Conservation (phyloP, 2,329 filamentous ascomycete genomes). For the Thielaviopsis euricoi region DNA sequence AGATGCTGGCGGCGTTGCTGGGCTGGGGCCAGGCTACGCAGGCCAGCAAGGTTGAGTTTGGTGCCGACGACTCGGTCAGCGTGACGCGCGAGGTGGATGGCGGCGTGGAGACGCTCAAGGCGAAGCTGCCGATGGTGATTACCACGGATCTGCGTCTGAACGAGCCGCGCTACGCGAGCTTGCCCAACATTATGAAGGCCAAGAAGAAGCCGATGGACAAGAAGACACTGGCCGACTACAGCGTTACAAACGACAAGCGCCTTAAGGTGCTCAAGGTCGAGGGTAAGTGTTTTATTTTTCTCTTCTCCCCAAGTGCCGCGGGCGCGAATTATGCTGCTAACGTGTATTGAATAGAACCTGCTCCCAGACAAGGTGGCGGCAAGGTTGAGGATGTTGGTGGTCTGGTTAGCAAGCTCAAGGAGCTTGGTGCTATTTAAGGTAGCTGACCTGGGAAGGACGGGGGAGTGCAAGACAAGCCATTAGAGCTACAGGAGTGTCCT, state of each 20-base stretch:
- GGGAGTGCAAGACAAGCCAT: not conserved
- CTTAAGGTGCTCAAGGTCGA: constrained; percentile 83
- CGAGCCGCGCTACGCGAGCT: constrained; percentile 81
- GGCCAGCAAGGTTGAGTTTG: constrained; percentile 69
- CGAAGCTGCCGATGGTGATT: constrained; percentile 79
- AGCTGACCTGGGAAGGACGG: not conserved
- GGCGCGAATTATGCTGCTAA: constrained; percentile 7
- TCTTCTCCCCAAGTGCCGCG: too few species aligned
- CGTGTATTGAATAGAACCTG: constrained; percentile 44
- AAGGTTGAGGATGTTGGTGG: constrained; percentile 97
- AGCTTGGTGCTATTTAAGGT: constrained; percentile 68
- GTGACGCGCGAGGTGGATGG: constrained; percentile 92
- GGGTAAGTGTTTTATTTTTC: constrained; percentile 33
- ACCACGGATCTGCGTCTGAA: constrained; percentile 92
- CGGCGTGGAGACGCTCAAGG: constrained; percentile 74
- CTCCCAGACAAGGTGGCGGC: constrained; percentile 74
- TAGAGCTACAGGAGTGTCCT: not conserved
- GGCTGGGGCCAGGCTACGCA: constrained; percentile 92
- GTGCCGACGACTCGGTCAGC: constrained; percentile 49
- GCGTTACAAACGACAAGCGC: constrained; percentile 55
- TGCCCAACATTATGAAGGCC: constrained; percentile 99
- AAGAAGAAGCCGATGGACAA: constrained; percentile 99
- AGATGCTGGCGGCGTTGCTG: constrained; percentile 88
- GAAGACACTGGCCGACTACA: constrained; percentile 70
- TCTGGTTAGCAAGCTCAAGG: constrained; percentile 86